Conservation (phyloP, 1,139 yeast genomes). For the Sugiyamaella paludigena region DNA sequence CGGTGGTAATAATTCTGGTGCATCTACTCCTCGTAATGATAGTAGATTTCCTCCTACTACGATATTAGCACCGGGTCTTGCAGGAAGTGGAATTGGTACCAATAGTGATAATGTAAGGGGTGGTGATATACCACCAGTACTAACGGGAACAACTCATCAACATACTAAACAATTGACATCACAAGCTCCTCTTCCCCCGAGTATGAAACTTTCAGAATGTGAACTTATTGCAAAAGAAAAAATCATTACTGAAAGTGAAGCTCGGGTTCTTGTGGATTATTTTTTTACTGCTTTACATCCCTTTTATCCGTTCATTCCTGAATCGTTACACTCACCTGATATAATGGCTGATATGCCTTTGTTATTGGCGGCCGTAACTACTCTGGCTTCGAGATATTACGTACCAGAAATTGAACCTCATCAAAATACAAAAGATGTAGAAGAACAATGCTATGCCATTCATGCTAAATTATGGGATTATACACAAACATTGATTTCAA, state of each 20-base stretch:
- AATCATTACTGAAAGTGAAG: conserved; percentile 66
- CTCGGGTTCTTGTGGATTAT: conserved; percentile 56
- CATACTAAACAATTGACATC: background rate
- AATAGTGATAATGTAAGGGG: background rate
- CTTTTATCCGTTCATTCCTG: conserved; percentile 82
- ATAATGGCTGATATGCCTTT: conserved; percentile 76
- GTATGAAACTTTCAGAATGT: conserved; percentile 53
- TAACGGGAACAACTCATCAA: background rate
- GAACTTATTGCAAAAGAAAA: conserved; percentile 64
- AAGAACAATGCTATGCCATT: conserved; percentile 21
- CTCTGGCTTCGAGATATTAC: conserved; percentile 70
- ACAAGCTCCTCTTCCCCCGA: conserved; percentile 33
- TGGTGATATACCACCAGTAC: background rate
- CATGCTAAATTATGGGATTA: conserved; percentile 82
- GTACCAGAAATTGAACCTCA: conserved; percentile 16
- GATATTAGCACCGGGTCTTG: conserved; percentile 6
- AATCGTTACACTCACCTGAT: conserved; percentile 63
- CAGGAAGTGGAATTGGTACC: conserved; percentile 8
- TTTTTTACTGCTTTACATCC: conserved; percentile 85
- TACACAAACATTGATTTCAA: conserved; percentile 77
- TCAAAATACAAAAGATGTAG: conserved; percentile 15
- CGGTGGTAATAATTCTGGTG: conserved; percentile 16
- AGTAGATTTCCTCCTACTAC: conserved; percentile 15
- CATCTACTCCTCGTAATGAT: conserved; percentile 3
- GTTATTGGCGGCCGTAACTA: conserved; percentile 71